phyloP scores from a whole-genome alignment of 768 basidiomycete genomes.

The Pisolithus marmoratus region DNA sequence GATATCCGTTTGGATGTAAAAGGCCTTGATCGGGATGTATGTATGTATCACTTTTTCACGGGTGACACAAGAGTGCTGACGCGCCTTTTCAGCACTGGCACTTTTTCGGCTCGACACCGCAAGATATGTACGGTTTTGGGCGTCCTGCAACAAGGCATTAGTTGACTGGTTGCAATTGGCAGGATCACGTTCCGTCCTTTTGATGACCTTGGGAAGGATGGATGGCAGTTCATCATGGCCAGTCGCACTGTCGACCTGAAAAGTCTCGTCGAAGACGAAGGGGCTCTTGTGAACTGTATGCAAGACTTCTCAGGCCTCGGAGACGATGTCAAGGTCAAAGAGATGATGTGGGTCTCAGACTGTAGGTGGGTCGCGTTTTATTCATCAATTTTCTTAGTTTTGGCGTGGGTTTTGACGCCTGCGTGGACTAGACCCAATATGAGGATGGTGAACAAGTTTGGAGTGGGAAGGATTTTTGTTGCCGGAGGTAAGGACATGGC shows the following conservation, averaged over 20 bases:
- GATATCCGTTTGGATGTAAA: constrained; percentile 32
- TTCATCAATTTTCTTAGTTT: too few relatives aligned
- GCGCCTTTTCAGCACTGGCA: constrained; percentile 19
- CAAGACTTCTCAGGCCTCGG: constrained; percentile 19
- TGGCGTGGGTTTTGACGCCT: background rate
- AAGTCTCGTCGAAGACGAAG: constrained; percentile 13
- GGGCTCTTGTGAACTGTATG: constrained; percentile 26
- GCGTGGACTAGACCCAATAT: too few relatives aligned
- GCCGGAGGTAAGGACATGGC: background rate
- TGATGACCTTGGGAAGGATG: constrained; percentile 16
- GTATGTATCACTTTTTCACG: constrained; percentile 8
- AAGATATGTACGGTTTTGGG: constrained; percentile 1
- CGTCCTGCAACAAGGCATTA: background rate
- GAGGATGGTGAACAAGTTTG: constrained; percentile 14
- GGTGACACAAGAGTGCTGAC: background rate
- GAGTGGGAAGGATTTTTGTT: too few relatives aligned
- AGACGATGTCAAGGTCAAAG: background rate
- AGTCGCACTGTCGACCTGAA: constrained; percentile 7
- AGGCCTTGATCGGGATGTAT: constrained; percentile 24
- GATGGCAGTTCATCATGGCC: constrained; percentile 12
- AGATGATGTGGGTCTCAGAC: constrained; percentile 19
- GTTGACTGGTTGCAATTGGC: constrained; percentile 6
- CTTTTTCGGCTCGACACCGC: constrained; percentile 8
- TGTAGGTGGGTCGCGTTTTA: constrained; percentile 19
- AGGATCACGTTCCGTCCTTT: constrained; percentile 6